These are phyloP conservation scores for Aspergillus ibericus DNA, from an alignment of 2,329 filamentous ascomycete species.

Conservation along the genomic window DNA sequence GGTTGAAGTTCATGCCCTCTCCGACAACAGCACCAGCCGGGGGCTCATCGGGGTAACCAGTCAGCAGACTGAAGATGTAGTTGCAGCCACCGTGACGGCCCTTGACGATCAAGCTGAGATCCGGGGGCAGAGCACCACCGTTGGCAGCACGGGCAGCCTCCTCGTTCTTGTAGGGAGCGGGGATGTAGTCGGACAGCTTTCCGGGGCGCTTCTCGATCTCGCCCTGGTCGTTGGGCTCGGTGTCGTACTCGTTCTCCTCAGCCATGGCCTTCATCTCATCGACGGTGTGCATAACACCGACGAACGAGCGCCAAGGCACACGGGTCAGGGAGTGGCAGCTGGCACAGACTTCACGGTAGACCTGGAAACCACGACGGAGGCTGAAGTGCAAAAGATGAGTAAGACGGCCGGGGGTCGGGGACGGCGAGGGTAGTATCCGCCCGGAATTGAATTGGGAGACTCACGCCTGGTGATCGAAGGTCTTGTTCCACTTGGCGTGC, in stretches of 20 bases:
- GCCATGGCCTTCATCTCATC: constrained; percentile 97
- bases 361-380: constrained; percentile 97
- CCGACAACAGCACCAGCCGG: constrained; percentile 84
- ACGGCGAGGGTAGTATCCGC: constrained; percentile 10
- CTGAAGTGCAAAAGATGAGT: constrained; percentile 49
- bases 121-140: constrained; percentile 94
- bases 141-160: constrained; percentile 97
- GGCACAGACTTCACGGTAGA: constrained; percentile 97
- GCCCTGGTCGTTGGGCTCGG: constrained; percentile 95
- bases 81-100: constrained; percentile 95
- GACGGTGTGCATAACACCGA: constrained; percentile 89
- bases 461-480: constrained; percentile 96
- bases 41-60: constrained; percentile 94
- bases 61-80: constrained; percentile 97
- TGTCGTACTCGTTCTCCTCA: constrained; percentile 98
- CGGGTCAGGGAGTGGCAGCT: constrained; percentile 95
- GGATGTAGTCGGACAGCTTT: constrained; percentile 98
- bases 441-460: constrained; percentile 37
- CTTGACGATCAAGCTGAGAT: constrained; percentile 98
- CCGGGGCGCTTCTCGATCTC: constrained; percentile 98
- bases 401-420: constrained; percentile 16
- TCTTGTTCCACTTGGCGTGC: constrained; percentile 87
- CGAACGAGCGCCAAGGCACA: constrained; percentile 88
- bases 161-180: constrained; percentile 95
- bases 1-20: constrained; percentile 98